Evolutionary conservation across 2,329 filamentous ascomycete species (phyloP), one percentile per base, ranked within the genome.

Genomic region (Cordyceps sp.): DNA sequence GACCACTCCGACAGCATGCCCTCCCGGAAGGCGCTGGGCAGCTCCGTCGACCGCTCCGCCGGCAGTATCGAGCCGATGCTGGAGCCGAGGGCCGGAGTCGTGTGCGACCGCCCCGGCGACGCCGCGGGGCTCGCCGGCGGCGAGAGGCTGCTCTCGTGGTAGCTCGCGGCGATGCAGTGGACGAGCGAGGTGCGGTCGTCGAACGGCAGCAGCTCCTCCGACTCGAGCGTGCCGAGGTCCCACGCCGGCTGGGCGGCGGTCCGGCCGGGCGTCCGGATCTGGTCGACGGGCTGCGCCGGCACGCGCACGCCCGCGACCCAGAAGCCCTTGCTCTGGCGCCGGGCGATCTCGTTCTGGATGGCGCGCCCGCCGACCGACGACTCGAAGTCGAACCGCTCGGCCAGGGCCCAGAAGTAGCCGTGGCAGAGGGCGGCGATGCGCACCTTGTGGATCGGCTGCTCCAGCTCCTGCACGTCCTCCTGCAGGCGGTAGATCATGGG

Each of bases 401-500:
- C 74, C 37, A 94, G 49, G 1, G 73, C 69, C 78, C 81, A 88
- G 36, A 94, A 74, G 52, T 94, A 94, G 8, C 84, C 86, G 46
- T 93, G 82, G 31, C 88, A 82, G 35, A 96, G 59, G 47, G 80
- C 85, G 20, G 81, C 84, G 27, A 92, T 62, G 27, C 82, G 78
- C 25, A 93, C 70, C 48, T 88, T 90, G 20, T 77, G 69, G 26
- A 72, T 52, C 0, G 78, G 73, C 17, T 68, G 67, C 29, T 76
- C 72, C 4, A 75, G 62, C 7, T 70, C 67, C 34, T 72, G 65
- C 21, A 90, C 79, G 39, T 90, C 83, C 45, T 93, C 83, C 50
- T 94, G 86, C 2, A 96, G 65, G 29, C 79, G 72, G 51, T 92
- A 74, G 10, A 93, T 68, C 85, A 94, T 93, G 2, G 86, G 84